Evolutionary conservation across 2,329 filamentous ascomycete genomes (phyloP).

Genomic region (Emmonsiellopsis sp.): DNA sequence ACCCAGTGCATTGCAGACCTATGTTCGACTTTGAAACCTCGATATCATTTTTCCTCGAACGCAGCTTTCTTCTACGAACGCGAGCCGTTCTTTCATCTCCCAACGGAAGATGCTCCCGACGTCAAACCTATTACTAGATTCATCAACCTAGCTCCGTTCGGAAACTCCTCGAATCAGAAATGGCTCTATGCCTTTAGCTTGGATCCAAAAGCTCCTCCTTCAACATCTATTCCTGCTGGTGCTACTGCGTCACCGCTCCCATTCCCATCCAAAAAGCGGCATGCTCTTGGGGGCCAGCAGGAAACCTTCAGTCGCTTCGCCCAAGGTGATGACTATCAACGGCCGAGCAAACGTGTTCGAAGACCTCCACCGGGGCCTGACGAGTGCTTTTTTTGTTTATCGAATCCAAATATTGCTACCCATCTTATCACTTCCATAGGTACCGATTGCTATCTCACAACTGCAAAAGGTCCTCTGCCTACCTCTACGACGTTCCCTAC

Average conservation of each 20-base stretch:
- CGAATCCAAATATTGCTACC: constrained; percentile 70
- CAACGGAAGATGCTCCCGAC: constrained; percentile 45
- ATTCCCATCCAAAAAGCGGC: constrained; percentile 50
- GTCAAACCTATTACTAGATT: constrained; percentile 68
- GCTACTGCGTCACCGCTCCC: constrained; percentile 63
- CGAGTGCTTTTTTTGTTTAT: constrained; percentile 91
- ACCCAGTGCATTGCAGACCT: constrained; percentile 69
- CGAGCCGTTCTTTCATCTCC: constrained; percentile 75
- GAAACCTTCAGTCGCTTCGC: constrained; percentile 32
- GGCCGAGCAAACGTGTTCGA: constrained; percentile 35
- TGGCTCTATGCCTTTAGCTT: constrained; percentile 56
- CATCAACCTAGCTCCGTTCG: constrained; percentile 74
- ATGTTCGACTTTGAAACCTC: constrained; percentile 70
- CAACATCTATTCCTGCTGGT: constrained; percentile 56
- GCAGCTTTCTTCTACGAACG: constrained; percentile 72
- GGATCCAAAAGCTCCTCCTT: constrained; percentile 52
- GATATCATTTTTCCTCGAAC: constrained; percentile 77
- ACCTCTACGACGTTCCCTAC: constrained; percentile 61
- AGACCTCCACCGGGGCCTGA: constrained; percentile 54
- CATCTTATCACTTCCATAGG: constrained; percentile 89
- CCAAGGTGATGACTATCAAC: constrained; percentile 27
- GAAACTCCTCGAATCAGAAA: constrained; percentile 66
- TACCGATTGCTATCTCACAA: constrained; percentile 78
- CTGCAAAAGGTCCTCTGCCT: constrained; percentile 81
- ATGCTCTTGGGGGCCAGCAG: constrained; percentile 27